Base-by-base conservation (phyloP, 345 rosid genomes). In the Raphanus raphanistrum region DNA sequence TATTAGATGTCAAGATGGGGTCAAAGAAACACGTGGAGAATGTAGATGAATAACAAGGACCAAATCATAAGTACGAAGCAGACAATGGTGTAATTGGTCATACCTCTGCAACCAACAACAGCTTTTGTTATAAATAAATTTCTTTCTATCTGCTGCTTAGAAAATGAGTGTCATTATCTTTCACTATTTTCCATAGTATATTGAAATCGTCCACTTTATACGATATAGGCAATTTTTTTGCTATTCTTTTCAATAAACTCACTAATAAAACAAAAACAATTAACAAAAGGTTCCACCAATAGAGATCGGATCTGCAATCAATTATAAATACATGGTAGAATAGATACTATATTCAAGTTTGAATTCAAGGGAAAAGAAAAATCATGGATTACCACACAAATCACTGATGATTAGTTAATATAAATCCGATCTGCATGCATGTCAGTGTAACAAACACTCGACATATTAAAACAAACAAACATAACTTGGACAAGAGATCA, bases 11-110 rank as follows among this genome's bases (percentile, higher is more conserved):
- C 13, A 29, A 52, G 28, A 69, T 5, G 27, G 74, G 15, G 74
- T 36, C 35, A 26, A 38, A 27, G 64, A 57, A 69, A 33, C 71
- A 71, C 57, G 66, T 71, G 36, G 55, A 71, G 15, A 58, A 58
- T 58, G 36, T 16, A 62, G 29, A 62, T 32, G 26, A 31, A n/a
- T 25, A 48, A 32, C 59, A 45, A 9, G 3, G n/a, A 21, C 9
- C 13, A 28, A 26, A 26, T 58, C 25, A 41, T 9, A 66, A 38
- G 73, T 28, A 43, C 15, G 50, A 38, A 68, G 29, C 73, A 59
- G 77, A 74, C 78, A 55, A 55, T 55, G 57, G 65, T 36, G 64
- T 3, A 6, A 8, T 33, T 33, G 33, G 15, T 29, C 63, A 11
- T 31, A 52, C 16, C 11, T 55, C 15, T 27, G 11, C 45, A 57